Evolutionary conservation across 768 basidiomycete genomes (phyloP).

Genomic region (Tricholoma saponaceum): DNA sequence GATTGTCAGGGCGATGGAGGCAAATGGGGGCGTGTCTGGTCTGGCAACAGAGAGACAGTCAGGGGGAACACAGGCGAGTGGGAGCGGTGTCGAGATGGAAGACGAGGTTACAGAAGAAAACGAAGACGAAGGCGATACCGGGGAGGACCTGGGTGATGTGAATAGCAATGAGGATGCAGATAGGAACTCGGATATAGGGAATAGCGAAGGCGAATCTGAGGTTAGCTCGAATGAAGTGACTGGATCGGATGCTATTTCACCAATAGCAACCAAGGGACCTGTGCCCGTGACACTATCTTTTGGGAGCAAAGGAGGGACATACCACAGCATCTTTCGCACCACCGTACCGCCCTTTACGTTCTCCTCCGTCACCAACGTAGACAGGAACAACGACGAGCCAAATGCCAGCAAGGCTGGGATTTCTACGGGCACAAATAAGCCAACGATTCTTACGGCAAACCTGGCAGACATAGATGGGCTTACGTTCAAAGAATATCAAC

Average conservation of each 20-base stretch:
- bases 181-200: background rate
- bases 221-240: background rate
- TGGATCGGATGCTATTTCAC: background rate
- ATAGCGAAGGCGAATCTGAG: background rate
- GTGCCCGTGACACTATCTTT: background rate
- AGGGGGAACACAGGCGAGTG: background rate
- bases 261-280: background rate
- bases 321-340: slow-evolving; percentile 10
- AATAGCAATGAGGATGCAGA: background rate
- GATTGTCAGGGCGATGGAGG: slow-evolving; percentile 4
- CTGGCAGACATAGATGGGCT: background rate
- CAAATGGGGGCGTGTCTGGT: background rate
- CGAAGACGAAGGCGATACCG: background rate
- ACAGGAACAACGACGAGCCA: background rate
- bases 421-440: background rate
- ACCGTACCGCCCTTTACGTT: background rate
- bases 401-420: background rate
- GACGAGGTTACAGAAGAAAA: background rate
- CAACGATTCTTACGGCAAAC: background rate
- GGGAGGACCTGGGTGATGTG: background rate
- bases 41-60: background rate
- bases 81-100: background rate
- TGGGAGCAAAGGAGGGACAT: slow-evolving; percentile 2
- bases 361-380: background rate
- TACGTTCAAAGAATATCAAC: slow-evolving; percentile 13